Conservation (phyloP, 768 basidiomycete genomes). For the Lactifluus piperatus region DNA sequence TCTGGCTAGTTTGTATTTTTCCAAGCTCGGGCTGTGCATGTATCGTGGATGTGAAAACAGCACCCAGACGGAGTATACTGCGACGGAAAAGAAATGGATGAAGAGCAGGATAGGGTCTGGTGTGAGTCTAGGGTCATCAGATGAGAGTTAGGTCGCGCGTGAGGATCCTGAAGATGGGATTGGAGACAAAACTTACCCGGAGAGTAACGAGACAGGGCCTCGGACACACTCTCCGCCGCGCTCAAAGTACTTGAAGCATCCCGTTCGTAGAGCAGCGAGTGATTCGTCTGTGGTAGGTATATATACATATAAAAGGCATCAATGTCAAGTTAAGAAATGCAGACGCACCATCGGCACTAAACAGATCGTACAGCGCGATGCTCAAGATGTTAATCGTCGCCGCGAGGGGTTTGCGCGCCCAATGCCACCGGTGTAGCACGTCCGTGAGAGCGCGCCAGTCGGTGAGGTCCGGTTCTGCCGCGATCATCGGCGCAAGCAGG, state of each 20-base stretch:
- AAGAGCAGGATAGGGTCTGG: slow-evolving; percentile 76
- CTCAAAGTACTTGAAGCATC: slow-evolving; percentile 98
- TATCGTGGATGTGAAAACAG: slow-evolving; percentile 62
- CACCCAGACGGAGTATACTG: slow-evolving; percentile 88
- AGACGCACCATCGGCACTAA: slow-evolving; percentile 84
- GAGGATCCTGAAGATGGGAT: background rate
- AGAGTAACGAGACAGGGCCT: slow-evolving; percentile 84
- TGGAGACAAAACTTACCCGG: slow-evolving; percentile 51
- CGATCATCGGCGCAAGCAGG: slow-evolving; percentile 54
- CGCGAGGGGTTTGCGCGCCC: slow-evolving; percentile 73
- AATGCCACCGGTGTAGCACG: slow-evolving; percentile 69
- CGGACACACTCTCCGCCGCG: slow-evolving; percentile 80
- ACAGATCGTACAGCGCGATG: slow-evolving; percentile 89
- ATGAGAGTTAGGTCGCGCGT: background rate
- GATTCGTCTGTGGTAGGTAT: slow-evolving; percentile 39
- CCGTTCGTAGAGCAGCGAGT: slow-evolving; percentile 60
- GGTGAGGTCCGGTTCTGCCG: slow-evolving; percentile 31
- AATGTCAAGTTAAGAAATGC: too few species aligned
- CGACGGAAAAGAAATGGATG: slow-evolving; percentile 92
- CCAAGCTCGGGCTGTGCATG: slow-evolving; percentile 25
- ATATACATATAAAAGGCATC: too few species aligned
- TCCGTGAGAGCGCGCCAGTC: slow-evolving; percentile 46
- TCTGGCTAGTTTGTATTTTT: slow-evolving; percentile 32
- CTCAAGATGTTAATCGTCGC: slow-evolving; percentile 90
- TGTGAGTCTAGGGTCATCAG: slow-evolving; percentile 43